These are phyloP conservation scores for Tetrahymena malaccensis DNA, from an alignment of 73 alveolate genomes.

Conservation along the genomic window DNA sequence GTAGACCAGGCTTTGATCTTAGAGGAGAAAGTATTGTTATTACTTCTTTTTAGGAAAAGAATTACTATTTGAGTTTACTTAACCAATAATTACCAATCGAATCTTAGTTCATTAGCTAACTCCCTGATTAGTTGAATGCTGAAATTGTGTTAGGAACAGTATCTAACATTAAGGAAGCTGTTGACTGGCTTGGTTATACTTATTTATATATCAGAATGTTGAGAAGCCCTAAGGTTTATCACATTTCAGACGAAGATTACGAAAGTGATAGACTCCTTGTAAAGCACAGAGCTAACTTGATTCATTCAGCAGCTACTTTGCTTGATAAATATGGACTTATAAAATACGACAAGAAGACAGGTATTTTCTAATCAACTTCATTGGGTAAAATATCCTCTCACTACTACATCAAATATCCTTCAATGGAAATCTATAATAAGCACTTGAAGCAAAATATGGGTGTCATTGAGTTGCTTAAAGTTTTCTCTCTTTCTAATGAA, in stretches of 20 bases:
- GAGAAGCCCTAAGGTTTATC: conserved; percentile 82
- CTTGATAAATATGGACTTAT: conserved; percentile 77
- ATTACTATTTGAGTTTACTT: conserved; percentile 92
- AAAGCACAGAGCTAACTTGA: conserved; percentile 74
- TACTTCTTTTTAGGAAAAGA: conserved; percentile 90
- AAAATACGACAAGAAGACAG: conserved; percentile 82
- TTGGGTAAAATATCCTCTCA: conserved; percentile 97
- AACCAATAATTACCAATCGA: conserved; percentile 98
- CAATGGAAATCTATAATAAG: conserved; percentile 94
- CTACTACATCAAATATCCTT: conserved; percentile 93
- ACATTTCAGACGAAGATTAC: conserved; percentile 71
- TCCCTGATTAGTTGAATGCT: conserved; percentile 95
- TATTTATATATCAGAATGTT: conserved; percentile 92
- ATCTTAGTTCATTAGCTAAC: conserved; percentile 83
- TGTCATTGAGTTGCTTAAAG: conserved; percentile 92
- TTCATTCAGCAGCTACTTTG: conserved; percentile 88
- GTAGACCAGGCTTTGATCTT: conserved; percentile 96
- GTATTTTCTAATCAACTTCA: conserved; percentile 76
- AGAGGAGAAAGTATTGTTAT: conserved; percentile 99
- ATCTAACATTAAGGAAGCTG: conserved; percentile 92
- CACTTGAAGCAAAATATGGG: conserved; percentile 94
- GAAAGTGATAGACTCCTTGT: conserved; percentile 80
- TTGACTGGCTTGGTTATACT: conserved; percentile 97
- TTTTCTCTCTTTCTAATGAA: conserved; percentile 94
- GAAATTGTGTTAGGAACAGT: conserved; percentile 91